Conservation (phyloP, 1,284 basidiomycete species). For the Ceraceosorus guamensis region DNA sequence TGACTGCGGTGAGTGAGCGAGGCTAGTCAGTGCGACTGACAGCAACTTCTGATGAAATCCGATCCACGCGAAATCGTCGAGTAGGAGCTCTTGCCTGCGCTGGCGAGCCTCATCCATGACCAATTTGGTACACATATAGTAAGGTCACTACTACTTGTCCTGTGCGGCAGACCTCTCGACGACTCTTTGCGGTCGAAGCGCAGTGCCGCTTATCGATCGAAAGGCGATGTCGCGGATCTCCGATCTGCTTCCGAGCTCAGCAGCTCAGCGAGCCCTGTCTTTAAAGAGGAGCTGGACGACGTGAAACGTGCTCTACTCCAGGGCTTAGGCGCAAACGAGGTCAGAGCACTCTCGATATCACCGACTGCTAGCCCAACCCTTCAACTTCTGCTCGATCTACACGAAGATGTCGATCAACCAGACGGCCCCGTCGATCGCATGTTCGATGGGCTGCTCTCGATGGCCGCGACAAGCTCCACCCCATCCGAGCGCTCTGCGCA, state of each 20-base stretch:
- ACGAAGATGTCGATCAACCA: slow-evolving; percentile 7
- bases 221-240: slow-evolving; percentile 12
- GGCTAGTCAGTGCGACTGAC: no score
- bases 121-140: slow-evolving; percentile 37
- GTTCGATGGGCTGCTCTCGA: slow-evolving; percentile 24
- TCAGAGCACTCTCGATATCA: not conserved
- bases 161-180: slow-evolving; percentile 29
- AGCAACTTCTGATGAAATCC: no score
- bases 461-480: slow-evolving; percentile 1
- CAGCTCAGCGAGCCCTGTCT: not conserved
- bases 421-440: slow-evolving; percentile 20
- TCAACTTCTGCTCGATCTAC: slow-evolving; percentile 26
- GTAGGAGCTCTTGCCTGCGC: slow-evolving; percentile 18
- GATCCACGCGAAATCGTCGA: not conserved
- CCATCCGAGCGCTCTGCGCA: slow-evolving; percentile 9
- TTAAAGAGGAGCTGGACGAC: no score
- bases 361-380: slow-evolving; percentile 30
- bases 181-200: slow-evolving; percentile 23
- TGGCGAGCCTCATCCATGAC: slow-evolving; percentile 21
- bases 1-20: not conserved
- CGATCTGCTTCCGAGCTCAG: not conserved
- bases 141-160: slow-evolving; percentile 29
- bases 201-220: slow-evolving; percentile 37
- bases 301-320: slow-evolving; percentile 1
- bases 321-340: not conserved